These are phyloP conservation scores for Boletus fagicola DNA, from an alignment of 768 basidiomycete species.

Conservation along the genomic window DNA sequence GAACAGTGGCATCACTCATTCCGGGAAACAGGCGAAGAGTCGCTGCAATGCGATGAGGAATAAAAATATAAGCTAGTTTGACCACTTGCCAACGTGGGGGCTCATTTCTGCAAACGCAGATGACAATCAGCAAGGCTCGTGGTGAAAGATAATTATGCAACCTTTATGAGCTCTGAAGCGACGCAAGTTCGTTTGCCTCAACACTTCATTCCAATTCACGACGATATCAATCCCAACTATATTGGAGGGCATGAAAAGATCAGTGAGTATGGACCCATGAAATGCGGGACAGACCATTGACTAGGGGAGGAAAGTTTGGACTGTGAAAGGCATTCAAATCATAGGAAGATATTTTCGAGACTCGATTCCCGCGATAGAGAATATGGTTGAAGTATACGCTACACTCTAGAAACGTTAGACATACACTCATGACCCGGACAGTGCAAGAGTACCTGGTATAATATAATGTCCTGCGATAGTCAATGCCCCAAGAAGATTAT, in stretches of 20 bases:
- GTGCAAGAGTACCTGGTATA: conserved; percentile 66
- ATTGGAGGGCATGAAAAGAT: conserved; percentile 5
- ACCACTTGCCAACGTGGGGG: conserved; percentile 68
- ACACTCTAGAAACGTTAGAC: conserved; percentile 52
- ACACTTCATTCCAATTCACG: conserved; percentile 86
- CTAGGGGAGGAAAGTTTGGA: conserved; percentile 79
- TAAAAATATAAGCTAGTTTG: neutral
- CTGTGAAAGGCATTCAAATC: conserved; percentile 83
- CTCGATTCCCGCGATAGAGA: conserved; percentile 82
- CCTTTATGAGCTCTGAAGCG: conserved; percentile 83
- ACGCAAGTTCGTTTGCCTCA: conserved; percentile 75
- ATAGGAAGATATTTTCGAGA: conserved; percentile 78
- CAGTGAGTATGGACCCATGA: neutral
- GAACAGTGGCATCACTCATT: conserved; percentile 71
- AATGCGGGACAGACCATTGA: conserved; percentile 53
- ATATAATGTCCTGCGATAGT: conserved; percentile 88
- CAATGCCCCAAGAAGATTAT: conserved; percentile 87
- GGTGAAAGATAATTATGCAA: conserved; percentile 19
- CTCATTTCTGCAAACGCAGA: conserved; percentile 58
- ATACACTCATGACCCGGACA: neutral
- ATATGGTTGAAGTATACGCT: conserved; percentile 89
- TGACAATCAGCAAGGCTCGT: conserved; percentile 11
- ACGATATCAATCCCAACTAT: conserved; percentile 86
- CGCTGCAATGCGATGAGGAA: conserved; percentile 43
- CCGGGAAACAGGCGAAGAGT: conserved; percentile 86